Evolutionary conservation across 176 grass and related monocot species (phyloP).

Genomic region (Lolium perenne): DNA sequence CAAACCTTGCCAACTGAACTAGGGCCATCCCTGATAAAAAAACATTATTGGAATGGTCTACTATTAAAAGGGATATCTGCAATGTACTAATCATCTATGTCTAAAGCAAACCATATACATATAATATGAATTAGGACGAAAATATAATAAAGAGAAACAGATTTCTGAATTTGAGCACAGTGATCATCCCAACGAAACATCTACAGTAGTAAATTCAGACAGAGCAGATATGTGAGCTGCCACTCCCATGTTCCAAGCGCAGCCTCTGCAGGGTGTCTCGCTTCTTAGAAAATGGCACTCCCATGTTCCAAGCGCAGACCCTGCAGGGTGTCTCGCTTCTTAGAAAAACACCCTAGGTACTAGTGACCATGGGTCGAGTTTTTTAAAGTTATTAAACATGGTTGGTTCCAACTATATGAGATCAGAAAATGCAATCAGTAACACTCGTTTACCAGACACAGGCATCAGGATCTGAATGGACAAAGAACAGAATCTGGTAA

Average conservation of each 20-base stretch:
- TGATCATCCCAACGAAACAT: slow-evolving; percentile 8
- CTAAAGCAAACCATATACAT: slow-evolving; percentile 6
- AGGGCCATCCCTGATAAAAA: neutral
- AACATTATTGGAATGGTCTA: neutral
- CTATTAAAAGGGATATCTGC: slow-evolving; percentile 9
- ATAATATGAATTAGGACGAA: neutral
- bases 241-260: neutral
- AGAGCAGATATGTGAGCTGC: no score
- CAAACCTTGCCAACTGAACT: slow-evolving; percentile 16
- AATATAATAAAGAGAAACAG: neutral
- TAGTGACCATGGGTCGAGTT: neutral
- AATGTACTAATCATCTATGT: neutral
- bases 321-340: neutral
- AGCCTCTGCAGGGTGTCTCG: neutral
- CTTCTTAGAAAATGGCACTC: neutral
- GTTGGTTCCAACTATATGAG: slow-evolving; percentile 2
- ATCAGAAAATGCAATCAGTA: slow-evolving; percentile 1
- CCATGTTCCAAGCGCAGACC: neutral
- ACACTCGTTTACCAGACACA: neutral
- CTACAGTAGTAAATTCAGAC: neutral
- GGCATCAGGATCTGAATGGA: slow-evolving; percentile 31
- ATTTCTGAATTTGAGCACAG: neutral
- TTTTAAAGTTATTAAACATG: neutral
- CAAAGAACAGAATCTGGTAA: slow-evolving; percentile 32
- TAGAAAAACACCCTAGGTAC: neutral